phyloP scores from a whole-genome alignment of 331 rosid species.

The Pyracantha coccinea region DNA sequence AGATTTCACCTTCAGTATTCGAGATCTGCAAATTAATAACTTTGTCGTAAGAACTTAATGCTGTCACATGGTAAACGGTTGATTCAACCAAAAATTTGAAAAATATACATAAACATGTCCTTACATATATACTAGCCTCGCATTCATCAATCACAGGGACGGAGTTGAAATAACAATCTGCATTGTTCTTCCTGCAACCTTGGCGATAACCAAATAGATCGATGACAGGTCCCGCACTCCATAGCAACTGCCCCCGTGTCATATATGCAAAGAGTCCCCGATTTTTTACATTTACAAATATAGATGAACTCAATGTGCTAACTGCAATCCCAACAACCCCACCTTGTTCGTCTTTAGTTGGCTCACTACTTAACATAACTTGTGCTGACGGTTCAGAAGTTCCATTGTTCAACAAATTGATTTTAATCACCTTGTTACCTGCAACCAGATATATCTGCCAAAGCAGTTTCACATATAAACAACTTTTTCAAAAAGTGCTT shows the following conservation, averaged over 20 bases:
- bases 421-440: slow-evolving; percentile 52
- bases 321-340: slow-evolving; percentile 58
- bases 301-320: slow-evolving; percentile 40
- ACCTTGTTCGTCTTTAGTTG: slow-evolving; percentile 28
- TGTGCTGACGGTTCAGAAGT: slow-evolving; percentile 29
- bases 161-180: slow-evolving; percentile 56
- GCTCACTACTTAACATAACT: slow-evolving; percentile 39
- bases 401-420: slow-evolving; percentile 31
- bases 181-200: slow-evolving; percentile 57
- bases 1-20: slow-evolving; percentile 63
- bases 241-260: slow-evolving; percentile 33
- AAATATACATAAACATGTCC: background rate
- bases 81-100: background rate
- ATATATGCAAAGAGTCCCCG: slow-evolving; percentile 60
- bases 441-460: slow-evolving; percentile 69
- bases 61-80: background rate
- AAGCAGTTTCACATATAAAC: background rate
- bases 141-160: slow-evolving; percentile 73
- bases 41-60: background rate
- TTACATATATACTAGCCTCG: slow-evolving; percentile 59
- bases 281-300: slow-evolving; percentile 41
- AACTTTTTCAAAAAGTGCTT: background rate
- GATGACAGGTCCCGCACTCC: slow-evolving; percentile 77
- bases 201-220: slow-evolving; percentile 55
- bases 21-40: slow-evolving; percentile 38